Evolutionary conservation across 169 alveolate species (phyloP).

Genomic region (Amoebophrya sp.): DNA sequence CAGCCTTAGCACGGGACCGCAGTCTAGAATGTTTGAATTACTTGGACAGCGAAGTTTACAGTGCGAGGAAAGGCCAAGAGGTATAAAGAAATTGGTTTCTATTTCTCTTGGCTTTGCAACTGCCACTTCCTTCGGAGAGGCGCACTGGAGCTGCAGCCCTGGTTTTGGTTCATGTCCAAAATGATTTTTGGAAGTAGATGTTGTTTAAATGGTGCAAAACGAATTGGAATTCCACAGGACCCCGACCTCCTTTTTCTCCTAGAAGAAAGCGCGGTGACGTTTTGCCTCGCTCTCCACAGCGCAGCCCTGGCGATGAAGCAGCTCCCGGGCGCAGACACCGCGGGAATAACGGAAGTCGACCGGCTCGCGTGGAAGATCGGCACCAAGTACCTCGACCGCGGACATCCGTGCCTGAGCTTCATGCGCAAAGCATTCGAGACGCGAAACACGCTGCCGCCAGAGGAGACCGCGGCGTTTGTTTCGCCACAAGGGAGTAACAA

Average conservation of each 20-base stretch:
- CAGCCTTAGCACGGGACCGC: not conserved
- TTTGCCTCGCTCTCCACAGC: not conserved
- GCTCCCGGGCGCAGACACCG: not conserved
- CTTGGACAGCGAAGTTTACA: not conserved
- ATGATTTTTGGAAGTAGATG: too few species aligned
- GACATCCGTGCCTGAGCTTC: not conserved
- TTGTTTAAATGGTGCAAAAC: too few species aligned
- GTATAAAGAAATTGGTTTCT: too few species aligned
- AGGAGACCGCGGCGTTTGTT: too few species aligned
- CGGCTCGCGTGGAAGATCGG: not conserved
- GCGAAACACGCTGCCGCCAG: not conserved
- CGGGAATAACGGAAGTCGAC: not conserved
- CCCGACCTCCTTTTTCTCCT: not conserved
- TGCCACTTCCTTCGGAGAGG: too few species aligned
- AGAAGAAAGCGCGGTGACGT: not conserved
- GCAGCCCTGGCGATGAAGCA: not conserved
- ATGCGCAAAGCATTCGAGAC: not conserved
- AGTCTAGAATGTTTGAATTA: not conserved
- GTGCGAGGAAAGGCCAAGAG: not conserved
- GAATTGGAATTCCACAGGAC: too few species aligned
- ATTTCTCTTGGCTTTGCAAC: too few species aligned
- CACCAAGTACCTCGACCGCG: not conserved
- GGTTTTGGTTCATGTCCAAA: too few species aligned
- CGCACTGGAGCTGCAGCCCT: too few species aligned
- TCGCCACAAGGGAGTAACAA: too few species aligned